Conservation (phyloP, 192 early-diverging fungal genomes). For the Coemansia biformis region DNA sequence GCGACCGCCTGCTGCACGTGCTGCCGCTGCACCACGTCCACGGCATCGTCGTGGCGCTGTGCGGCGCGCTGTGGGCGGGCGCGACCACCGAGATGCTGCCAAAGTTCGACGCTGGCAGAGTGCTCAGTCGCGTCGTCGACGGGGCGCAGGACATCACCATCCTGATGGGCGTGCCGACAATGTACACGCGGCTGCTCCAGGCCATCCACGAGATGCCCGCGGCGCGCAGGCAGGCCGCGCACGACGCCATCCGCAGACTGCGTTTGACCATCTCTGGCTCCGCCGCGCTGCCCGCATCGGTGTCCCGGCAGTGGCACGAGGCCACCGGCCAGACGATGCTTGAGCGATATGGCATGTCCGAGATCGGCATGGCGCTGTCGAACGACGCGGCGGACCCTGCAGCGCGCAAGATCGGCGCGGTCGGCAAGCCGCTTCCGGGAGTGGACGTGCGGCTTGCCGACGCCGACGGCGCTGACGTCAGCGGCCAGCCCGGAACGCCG, state of each 20-base stretch:
- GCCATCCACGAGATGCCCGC: slow-evolving; percentile 50
- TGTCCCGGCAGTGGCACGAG: slow-evolving; percentile 65
- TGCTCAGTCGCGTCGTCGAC: slow-evolving; percentile 63
- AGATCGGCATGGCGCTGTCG: slow-evolving; percentile 87
- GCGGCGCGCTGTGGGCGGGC: slow-evolving; percentile 61
- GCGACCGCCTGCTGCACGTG: slow-evolving; percentile 70
- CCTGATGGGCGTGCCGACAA: slow-evolving; percentile 88
- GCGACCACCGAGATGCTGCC: slow-evolving; percentile 73
- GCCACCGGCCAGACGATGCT: slow-evolving; percentile 71
- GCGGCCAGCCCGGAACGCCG: slow-evolving; percentile 42
- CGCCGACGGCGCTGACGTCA: slow-evolving; percentile 49
- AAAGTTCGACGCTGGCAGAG: slow-evolving; percentile 58
- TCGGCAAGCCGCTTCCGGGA: slow-evolving; percentile 69
- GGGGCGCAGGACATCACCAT: slow-evolving; percentile 56
- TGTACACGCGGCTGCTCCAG: slow-evolving; percentile 70
- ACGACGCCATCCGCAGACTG: slow-evolving; percentile 56
- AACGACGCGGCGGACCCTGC: slow-evolving; percentile 38
- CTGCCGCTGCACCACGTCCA: slow-evolving; percentile 86
- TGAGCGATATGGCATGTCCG: slow-evolving; percentile 86
- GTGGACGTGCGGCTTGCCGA: slow-evolving; percentile 59
- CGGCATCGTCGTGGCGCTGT: slow-evolving; percentile 59
- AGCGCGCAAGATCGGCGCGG: slow-evolving; percentile 51
- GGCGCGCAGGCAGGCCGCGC: slow-evolving; percentile 37
- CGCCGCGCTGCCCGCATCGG: slow-evolving; percentile 63
- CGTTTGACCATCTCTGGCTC: slow-evolving; percentile 77